Percentiles rank a stretch among this genome's conserved stretches.
Conservation (phyloP, 1,284 basidiomycete genomes). For the Ceratobasidium sp. region DNA sequence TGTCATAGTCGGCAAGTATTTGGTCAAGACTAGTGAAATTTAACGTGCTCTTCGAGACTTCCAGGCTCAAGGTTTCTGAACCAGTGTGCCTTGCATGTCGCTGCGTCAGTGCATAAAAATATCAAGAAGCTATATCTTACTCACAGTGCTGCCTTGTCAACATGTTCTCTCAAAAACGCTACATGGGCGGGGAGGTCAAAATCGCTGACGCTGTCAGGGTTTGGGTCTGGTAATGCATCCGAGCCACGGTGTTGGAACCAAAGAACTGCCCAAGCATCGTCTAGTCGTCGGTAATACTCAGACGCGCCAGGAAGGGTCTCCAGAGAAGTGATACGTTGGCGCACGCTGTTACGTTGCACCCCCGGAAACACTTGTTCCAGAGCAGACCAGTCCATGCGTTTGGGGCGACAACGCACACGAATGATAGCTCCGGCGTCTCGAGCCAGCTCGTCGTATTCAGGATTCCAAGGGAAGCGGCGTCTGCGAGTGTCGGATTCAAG, state of each 20-base stretch:
- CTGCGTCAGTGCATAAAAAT: background rate
- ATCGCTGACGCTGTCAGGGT: constrained; percentile 72
- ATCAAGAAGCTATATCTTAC: constrained; percentile 53
- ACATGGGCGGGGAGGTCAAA: constrained; percentile 83
- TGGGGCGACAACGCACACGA: constrained; percentile 74
- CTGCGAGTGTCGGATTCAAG: constrained; percentile 55
- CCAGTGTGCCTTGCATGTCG: background rate
- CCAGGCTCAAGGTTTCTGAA: background rate
- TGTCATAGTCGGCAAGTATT: constrained; percentile 62
- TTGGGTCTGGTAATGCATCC: constrained; percentile 73
- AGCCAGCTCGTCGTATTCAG: constrained; percentile 86
- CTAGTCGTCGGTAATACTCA: constrained; percentile 79
- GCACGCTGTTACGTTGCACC: constrained; percentile 72
- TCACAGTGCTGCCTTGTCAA: constrained; percentile 88
- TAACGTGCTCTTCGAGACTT: constrained; percentile 50
- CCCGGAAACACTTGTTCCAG: constrained; percentile 82
- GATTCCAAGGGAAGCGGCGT: constrained; percentile 82
- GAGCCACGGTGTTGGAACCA: constrained; percentile 79
- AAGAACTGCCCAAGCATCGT: constrained; percentile 81
- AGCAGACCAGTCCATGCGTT: constrained; percentile 74
- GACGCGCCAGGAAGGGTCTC: constrained; percentile 72
- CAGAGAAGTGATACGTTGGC: constrained; percentile 68
- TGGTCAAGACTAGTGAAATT: constrained; percentile 63
- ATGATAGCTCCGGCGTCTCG: constrained; percentile 87
- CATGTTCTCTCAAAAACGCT: constrained; percentile 77